These are phyloP conservation scores for Sicyos baderoa DNA, from an alignment of 306 rosid species.

Conservation along the genomic window DNA sequence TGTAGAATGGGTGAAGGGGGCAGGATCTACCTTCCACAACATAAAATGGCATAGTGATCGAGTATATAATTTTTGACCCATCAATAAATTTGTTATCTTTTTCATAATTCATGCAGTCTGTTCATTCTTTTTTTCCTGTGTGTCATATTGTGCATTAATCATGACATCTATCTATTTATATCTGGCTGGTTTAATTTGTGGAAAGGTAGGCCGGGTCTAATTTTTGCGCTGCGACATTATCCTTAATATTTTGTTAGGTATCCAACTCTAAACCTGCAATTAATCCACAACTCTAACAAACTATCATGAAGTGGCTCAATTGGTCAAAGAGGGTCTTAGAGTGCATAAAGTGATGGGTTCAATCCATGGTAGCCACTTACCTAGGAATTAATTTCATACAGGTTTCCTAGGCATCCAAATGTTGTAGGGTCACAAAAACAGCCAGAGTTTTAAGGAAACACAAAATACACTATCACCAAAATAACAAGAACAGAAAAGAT, in stretches of 20 bases:
- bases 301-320: too few relatives aligned
- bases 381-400: too few relatives aligned
- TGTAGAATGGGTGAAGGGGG: constrained; percentile 55
- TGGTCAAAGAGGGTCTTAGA: too few relatives aligned
- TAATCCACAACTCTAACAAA: too few relatives aligned
- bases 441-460: too few relatives aligned
- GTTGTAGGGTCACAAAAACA: too few relatives aligned
- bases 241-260: not conserved
- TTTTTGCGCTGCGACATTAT: not conserved
- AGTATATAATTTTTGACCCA: constrained; percentile 31
- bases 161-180: not conserved
- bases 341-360: too few relatives aligned
- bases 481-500: too few relatives aligned
- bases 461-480: too few relatives aligned
- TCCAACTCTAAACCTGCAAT: too few relatives aligned
- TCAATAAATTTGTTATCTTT: constrained; percentile 7
- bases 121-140: constrained; percentile 5
- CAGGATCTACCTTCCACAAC: constrained; percentile 32
- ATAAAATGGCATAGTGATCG: constrained; percentile 25
- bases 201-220: not conserved
- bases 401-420: too few relatives aligned
- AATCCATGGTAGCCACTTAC: too few relatives aligned
- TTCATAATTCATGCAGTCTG: not conserved
- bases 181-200: constrained; percentile 1
- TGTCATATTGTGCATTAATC: not conserved